phyloP scores from a whole-genome alignment of 2,329 filamentous ascomycete species.

The Trichophyton rubrum region DNA sequence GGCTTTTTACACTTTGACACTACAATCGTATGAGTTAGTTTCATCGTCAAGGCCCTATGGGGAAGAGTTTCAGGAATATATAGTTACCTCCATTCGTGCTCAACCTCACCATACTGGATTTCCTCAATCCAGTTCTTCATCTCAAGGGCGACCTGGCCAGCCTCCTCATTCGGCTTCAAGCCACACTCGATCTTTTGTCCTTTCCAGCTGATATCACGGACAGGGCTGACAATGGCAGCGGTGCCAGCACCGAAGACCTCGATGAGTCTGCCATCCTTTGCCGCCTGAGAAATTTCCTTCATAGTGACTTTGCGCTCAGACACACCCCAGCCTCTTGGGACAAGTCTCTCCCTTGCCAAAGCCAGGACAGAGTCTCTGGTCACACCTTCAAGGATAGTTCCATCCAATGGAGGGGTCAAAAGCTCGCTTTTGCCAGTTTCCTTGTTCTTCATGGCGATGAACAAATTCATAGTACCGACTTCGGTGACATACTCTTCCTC shows the following conservation, averaged over 20 bases:
- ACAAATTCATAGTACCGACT: slow-evolving; percentile 98
- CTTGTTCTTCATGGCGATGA: slow-evolving; percentile 72
- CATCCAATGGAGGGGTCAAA: slow-evolving; percentile 87
- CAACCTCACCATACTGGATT: slow-evolving; percentile 88
- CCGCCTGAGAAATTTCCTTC: slow-evolving; percentile 67
- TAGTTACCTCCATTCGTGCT: slow-evolving; percentile 76
- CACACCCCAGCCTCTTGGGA: slow-evolving; percentile 76
- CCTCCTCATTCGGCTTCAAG: slow-evolving; percentile 67
- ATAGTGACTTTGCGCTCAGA: slow-evolving; percentile 87
- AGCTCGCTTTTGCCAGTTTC: slow-evolving; percentile 84
- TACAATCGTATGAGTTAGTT: neutral
- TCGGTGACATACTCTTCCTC: slow-evolving; percentile 93
- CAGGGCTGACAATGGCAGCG: slow-evolving; percentile 83
- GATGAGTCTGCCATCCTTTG: slow-evolving; percentile 69
- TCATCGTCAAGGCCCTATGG: neutral
- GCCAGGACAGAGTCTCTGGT: slow-evolving; percentile 82
- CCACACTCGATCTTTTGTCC: slow-evolving; percentile 72
- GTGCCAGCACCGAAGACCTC: slow-evolving; percentile 93
- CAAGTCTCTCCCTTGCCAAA: slow-evolving; percentile 72
- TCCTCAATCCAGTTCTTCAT: slow-evolving; percentile 97
- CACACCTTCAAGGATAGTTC: slow-evolving; percentile 90
- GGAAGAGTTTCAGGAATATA: neutral
- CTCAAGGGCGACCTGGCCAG: slow-evolving; percentile 67
- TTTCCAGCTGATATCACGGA: slow-evolving; percentile 81
- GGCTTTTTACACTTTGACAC: slow-evolving; percentile 9